phyloP scores from a whole-genome alignment of 768 basidiomycete genomes.

The Hypholoma sublateritium region DNA sequence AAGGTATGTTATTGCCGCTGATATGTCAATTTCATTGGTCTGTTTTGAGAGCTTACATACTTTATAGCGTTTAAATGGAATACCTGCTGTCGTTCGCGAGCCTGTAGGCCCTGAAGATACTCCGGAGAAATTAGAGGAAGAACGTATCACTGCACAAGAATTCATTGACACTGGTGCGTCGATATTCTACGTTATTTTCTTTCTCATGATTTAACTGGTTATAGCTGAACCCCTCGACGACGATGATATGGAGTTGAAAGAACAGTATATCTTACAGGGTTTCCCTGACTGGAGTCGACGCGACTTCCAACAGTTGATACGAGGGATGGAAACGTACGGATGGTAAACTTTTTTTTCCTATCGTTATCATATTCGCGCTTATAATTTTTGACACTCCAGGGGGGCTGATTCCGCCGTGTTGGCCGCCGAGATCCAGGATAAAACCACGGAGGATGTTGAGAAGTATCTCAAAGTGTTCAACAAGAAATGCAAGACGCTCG shows the following conservation, averaged over 20 bases:
- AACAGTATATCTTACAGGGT: slow-evolving; percentile 70
- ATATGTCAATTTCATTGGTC: neutral
- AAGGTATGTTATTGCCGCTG: slow-evolving; percentile 47
- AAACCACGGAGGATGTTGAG: slow-evolving; percentile 75
- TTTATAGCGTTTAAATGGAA: slow-evolving; percentile 61
- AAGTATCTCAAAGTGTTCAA: slow-evolving; percentile 83
- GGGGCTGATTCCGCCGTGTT: slow-evolving; percentile 66
- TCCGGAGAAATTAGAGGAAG: slow-evolving; percentile 81
- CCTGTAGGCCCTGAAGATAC: slow-evolving; percentile 71
- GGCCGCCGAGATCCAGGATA: slow-evolving; percentile 82
- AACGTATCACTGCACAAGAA: slow-evolving; percentile 76
- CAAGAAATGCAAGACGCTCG: slow-evolving; percentile 83
- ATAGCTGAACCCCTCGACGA: slow-evolving; percentile 91
- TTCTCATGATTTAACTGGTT: neutral
- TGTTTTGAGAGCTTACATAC: slow-evolving; percentile 35
- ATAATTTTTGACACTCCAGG: slow-evolving; percentile 36
- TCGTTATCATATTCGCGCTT: no score
- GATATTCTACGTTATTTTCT: slow-evolving; percentile 1
- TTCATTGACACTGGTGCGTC: slow-evolving; percentile 81
- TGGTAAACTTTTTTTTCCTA: no score
- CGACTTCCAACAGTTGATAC: slow-evolving; percentile 91
- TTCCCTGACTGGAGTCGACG: slow-evolving; percentile 92
- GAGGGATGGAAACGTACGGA: slow-evolving; percentile 65
- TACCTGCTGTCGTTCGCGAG: slow-evolving; percentile 64
- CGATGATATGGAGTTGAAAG: slow-evolving; percentile 81